These are phyloP conservation scores for Jaltomata sinuosa DNA, from an alignment of 257 asterid genomes.

Conservation along the genomic window DNA sequence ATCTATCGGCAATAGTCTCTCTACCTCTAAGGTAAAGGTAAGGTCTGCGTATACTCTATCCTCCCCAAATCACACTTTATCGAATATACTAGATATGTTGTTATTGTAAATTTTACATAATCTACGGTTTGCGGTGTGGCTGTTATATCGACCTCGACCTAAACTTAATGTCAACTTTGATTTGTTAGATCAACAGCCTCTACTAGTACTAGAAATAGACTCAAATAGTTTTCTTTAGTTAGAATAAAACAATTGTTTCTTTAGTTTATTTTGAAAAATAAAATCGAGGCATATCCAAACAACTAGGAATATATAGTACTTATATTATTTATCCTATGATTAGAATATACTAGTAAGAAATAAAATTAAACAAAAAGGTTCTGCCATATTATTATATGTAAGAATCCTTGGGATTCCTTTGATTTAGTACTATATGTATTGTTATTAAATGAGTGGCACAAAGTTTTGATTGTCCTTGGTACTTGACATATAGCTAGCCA, in stretches of 20 bases:
- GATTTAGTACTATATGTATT: not conserved
- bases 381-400: not conserved
- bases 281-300: not conserved
- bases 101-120: too few species aligned
- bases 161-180: not conserved
- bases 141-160: not conserved
- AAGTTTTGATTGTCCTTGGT: slow-evolving; percentile 3
- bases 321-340: not conserved
- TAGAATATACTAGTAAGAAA: not conserved
- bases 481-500: not conserved
- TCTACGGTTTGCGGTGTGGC: not conserved
- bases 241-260: not conserved
- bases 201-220: too few species aligned
- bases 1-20: too few species aligned
- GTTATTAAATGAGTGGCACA: not conserved
- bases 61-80: too few species aligned
- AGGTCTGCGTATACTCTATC: too few species aligned
- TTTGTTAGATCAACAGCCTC: not conserved
- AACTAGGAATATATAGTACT: not conserved
- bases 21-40: too few species aligned
- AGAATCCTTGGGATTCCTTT: not conserved
- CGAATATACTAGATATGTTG: too few species aligned
- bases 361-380: not conserved
- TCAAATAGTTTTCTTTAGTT: not conserved
- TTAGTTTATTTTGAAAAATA: not conserved